A percentile compares a stretch with the other conserved stretches of the same genome.
Evolutionary conservation across 257 asterid species (phyloP).

Genomic region (Scutellaria baicalensis): DNA sequence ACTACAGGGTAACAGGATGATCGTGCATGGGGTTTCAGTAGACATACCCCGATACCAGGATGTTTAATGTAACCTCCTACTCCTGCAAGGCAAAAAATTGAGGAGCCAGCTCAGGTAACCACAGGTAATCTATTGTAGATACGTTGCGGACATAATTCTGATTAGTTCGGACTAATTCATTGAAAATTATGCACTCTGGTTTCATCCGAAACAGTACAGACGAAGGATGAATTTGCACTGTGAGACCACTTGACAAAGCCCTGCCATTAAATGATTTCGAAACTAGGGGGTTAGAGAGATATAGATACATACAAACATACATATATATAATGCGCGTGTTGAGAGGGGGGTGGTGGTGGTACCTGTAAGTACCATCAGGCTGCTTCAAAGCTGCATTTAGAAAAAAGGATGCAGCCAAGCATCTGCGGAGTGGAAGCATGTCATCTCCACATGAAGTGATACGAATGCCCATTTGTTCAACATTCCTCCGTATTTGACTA

Average conservation of each 20-base stretch:
- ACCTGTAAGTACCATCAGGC: conserved; percentile 95
- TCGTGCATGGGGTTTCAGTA: neutral
- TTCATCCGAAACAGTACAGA: conserved; percentile 70
- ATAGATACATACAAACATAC: neutral
- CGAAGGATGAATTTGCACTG: conserved; percentile 86
- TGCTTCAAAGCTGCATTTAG: conserved; percentile 94
- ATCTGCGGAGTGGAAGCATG: conserved; percentile 60
- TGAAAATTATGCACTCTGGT: conserved; percentile 82
- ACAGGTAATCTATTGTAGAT: conserved; percentile 69
- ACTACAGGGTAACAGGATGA: neutral
- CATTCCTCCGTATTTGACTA: conserved; percentile 75
- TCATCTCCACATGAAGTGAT: conserved; percentile 86
- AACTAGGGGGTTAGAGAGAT: neutral
- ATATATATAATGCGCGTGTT: neutral
- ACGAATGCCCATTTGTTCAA: conserved; percentile 73
- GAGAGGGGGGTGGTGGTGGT: neutral
- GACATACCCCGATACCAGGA: neutral
- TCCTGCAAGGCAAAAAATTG: conserved; percentile 52
- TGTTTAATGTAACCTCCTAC: conserved; percentile 16
- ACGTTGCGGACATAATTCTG: conserved; percentile 72
- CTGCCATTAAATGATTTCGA: conserved; percentile 34
- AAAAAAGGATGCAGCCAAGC: conserved; percentile 89
- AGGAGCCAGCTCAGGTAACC: conserved; percentile 92
- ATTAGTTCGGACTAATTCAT: conserved; percentile 72
- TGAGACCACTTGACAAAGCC: conserved; percentile 80